Evolutionary conservation across 2,329 filamentous ascomycete species (phyloP).

Genomic region (Zymoseptoria crescenta): DNA sequence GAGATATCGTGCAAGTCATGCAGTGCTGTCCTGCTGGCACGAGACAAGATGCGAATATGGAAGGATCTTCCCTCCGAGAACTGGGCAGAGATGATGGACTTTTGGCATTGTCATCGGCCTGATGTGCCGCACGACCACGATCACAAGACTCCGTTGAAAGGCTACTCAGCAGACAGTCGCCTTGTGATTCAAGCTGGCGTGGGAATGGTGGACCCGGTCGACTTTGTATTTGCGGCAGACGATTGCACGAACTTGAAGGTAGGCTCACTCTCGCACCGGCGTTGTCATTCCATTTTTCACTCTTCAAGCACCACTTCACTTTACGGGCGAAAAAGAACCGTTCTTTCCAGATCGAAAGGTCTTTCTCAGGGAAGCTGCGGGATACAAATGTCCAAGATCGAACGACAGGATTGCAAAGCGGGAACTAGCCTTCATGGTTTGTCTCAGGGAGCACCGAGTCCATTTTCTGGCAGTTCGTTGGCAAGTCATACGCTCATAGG

Average conservation of each 20-base stretch:
- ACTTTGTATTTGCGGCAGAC: conserved; percentile 59
- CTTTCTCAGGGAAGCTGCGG: conserved; percentile 24
- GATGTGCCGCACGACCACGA: conserved; percentile 47
- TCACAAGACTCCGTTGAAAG: conserved; percentile 45
- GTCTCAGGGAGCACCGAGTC: conserved; percentile 16
- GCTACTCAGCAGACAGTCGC: conserved; percentile 74
- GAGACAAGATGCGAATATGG: conserved; percentile 52
- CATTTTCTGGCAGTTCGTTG: conserved; percentile 25
- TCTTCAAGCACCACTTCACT: background rate
- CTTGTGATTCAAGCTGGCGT: conserved; percentile 59
- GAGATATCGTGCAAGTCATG: conserved; percentile 26
- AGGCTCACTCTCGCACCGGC: conserved; percentile 20
- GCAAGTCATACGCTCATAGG: conserved; percentile 23
- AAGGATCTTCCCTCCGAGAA: conserved; percentile 93
- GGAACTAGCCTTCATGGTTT: conserved; percentile 22
- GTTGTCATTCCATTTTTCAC: conserved; percentile 1
- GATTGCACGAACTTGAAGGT: conserved; percentile 54
- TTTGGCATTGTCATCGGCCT: conserved; percentile 99
- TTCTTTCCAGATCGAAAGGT: conserved; percentile 26
- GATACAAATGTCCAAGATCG: conserved; percentile 31
- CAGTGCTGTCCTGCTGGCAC: conserved; percentile 18
- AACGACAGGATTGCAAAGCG: conserved; percentile 14
- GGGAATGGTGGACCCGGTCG: conserved; percentile 74
- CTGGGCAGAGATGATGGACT: conserved; percentile 99
- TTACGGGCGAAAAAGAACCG: conserved; percentile 31